phyloP scores from a whole-genome alignment of 2,329 filamentous ascomycete species.

The Xylariaceae sp. region DNA sequence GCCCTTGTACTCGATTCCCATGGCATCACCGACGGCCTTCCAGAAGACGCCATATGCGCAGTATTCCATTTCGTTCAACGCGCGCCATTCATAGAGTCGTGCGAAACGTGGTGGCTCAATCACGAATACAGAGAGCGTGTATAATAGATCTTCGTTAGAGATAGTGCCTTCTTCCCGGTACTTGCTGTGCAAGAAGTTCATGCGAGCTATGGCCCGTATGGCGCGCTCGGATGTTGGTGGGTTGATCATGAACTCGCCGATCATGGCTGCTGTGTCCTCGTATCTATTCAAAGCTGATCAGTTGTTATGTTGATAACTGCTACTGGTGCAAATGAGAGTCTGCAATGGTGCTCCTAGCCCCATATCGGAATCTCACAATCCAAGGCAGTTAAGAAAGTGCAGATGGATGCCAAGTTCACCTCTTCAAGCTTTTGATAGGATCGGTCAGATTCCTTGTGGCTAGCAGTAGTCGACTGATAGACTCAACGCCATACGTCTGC shows the following conservation, averaged over 20 bases:
- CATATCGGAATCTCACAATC: not conserved
- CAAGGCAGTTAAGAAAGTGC: not conserved
- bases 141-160: slow-evolving; percentile 46
- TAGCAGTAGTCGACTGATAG: slow-evolving; percentile 39
- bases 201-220: slow-evolving; percentile 45
- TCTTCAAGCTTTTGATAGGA: slow-evolving; percentile 39
- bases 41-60: slow-evolving; percentile 73
- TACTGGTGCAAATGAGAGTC: not conserved
- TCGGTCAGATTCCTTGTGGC: slow-evolving; percentile 42
- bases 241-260: slow-evolving; percentile 42
- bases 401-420: slow-evolving; percentile 27
- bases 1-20: slow-evolving; percentile 63
- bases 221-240: slow-evolving; percentile 44
- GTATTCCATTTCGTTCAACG: slow-evolving; percentile 68
- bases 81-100: slow-evolving; percentile 71
- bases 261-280: slow-evolving; percentile 41
- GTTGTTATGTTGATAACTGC: not conserved
- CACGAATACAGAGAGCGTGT: slow-evolving; percentile 62
- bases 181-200: slow-evolving; percentile 47
- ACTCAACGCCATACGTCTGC: slow-evolving; percentile 43
- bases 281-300: slow-evolving; percentile 30
- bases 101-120: slow-evolving; percentile 70
- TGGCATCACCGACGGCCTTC: slow-evolving; percentile 73
- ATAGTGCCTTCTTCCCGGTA: slow-evolving; percentile 45
- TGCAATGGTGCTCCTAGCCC: too few relatives aligned